Base-by-base conservation (phyloP, 257 asterid genomes). In the Solanum bukasovii region DNA sequence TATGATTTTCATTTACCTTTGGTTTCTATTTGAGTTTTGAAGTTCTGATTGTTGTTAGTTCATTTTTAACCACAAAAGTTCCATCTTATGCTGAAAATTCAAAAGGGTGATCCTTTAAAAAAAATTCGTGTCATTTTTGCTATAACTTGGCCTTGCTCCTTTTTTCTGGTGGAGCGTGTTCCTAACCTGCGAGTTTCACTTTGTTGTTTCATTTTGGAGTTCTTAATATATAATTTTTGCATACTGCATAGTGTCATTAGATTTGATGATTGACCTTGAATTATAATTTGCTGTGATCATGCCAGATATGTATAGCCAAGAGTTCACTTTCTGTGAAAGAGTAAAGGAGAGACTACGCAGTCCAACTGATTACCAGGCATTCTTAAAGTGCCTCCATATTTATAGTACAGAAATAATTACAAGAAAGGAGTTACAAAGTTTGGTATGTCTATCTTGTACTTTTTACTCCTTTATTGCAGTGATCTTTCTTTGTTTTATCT, bases 331-430 rank as follows among this genome's bases (percentile, higher is more conserved):
- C 85, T 87, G 90, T 90, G 93, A 88, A 70, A 90, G 90, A 84
- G 93, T 91, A 33, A 90, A 91, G 91, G 92, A 90, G 77, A 87
- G 88, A 68, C 81, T 91, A 84, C 83, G 79, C 81, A 91, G 89
- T 71, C 78, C 91, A 25, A 88, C 83, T 75, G 85, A 87, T 87
- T 91, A 88, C 84, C 90, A 88, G 89, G 91, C 90, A 82, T 88
- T 91, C 90, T 83, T 90, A 79, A 91, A 91, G 81, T 91, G 92
- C 52, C 89, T 91, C 68, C 93, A 91, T 85, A 87, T 91, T 33
- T 91, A 77, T 87, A 86, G 86, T 46, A 90, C 91, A 74, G 91
- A 88, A 88, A 87, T 90, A 67, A 87, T 87, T 27, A 87, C 91
- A 13, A 84, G 89, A n/a, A 67, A 91, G 86, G 90, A 91, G 29